Percentiles rank a stretch among this genome's conserved stretches.
Evolutionary conservation across 768 basidiomycete species (phyloP).

Genomic region (Suillus decipiens): DNA sequence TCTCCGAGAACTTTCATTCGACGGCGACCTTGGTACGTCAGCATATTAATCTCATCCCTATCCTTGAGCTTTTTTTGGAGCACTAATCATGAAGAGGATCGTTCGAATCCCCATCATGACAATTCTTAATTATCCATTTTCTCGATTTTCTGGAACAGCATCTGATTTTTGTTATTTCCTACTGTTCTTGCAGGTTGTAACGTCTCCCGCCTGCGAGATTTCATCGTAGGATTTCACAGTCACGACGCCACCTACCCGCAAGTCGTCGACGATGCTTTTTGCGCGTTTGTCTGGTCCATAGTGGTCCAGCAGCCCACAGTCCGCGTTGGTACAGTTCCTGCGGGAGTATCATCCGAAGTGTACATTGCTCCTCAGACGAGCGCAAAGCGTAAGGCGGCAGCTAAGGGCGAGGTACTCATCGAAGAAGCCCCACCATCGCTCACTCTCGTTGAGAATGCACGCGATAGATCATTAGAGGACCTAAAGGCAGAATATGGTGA

Average conservation of each 20-base stretch:
- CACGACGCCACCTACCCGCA: conserved; percentile 44
- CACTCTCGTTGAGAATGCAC: conserved; percentile 56
- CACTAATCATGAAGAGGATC: conserved; percentile 19
- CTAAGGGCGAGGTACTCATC: conserved; percentile 49
- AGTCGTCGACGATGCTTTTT: conserved; percentile 72
- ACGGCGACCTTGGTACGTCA: conserved; percentile 83
- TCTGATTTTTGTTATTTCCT: conserved; percentile 13
- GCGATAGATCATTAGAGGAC: conserved; percentile 53
- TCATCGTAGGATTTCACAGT: conserved; percentile 67
- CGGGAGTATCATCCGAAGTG: conserved; percentile 61
- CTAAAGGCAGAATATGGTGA: conserved; percentile 61
- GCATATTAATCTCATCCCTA: background rate
- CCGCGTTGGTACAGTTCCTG: conserved; percentile 69
- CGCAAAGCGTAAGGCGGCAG: conserved; percentile 63
- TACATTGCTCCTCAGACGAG: conserved; percentile 78
- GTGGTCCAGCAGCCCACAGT: conserved; percentile 76
- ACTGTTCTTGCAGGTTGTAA: conserved; percentile 59
- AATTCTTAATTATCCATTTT: conserved; percentile 22
- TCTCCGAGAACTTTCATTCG: conserved; percentile 84
- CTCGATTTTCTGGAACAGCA: conserved; percentile 18
- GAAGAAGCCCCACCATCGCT: conserved; percentile 49
- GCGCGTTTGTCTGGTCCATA: conserved; percentile 80
- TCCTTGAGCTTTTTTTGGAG: background rate
- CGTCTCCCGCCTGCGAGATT: conserved; percentile 68
- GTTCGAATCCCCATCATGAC: conserved; percentile 48